Evolutionary conservation across 2,329 filamentous ascomycete species (phyloP), one percentile per base, ranked within the genome.

Genomic region (Colletotrichum costaricense): DNA sequence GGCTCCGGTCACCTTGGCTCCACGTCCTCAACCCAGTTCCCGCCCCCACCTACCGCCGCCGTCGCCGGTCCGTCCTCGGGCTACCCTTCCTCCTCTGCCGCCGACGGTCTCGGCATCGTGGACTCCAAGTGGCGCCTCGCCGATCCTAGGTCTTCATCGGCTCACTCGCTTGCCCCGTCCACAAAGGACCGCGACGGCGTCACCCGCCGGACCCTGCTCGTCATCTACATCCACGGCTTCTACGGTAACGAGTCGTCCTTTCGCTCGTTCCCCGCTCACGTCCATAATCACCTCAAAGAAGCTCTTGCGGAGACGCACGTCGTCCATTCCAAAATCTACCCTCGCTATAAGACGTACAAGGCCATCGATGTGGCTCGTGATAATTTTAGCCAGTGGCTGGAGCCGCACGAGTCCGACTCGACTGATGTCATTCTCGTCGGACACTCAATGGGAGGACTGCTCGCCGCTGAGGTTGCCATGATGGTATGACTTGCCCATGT

Each of bases 141-240:
- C 19, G 88, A 89, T 63, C 86, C 87, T 33, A 84, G 88, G 52
- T 81, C 84, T 46, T 88, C 87, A 5, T 89, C 88, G 66, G 68
- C 75, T 5, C 79, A 82, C 52, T 85, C 85, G 22, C 76, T 84
- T n/a, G 76, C 78, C 16, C 30, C 81, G 74, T 63, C 80, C 74
- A 11, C 74, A 71, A 19, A 75, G 75, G 14, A 59, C 24, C 72
- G 70, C 19, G 73, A 73, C 24, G 72, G 77, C 52, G 68, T 66
- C 52, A 80, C 77, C 73, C 85, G 86, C 57, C 87, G 90, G 74
- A 90, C 86, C 30, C 86, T 98, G 28, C 87, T 98, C 1, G 80
- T 97, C 26, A 86, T 98, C 66, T 98, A 95, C 80, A 91, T 98
- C 69, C 95, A 98, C 84, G 95, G 95, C 74, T 98, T 97, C 83